Evolutionary conservation across 164 flowering plant species (phyloP), one percentile per base, ranked within the genome.

Genomic region (Pachysandra terminalis): DNA sequence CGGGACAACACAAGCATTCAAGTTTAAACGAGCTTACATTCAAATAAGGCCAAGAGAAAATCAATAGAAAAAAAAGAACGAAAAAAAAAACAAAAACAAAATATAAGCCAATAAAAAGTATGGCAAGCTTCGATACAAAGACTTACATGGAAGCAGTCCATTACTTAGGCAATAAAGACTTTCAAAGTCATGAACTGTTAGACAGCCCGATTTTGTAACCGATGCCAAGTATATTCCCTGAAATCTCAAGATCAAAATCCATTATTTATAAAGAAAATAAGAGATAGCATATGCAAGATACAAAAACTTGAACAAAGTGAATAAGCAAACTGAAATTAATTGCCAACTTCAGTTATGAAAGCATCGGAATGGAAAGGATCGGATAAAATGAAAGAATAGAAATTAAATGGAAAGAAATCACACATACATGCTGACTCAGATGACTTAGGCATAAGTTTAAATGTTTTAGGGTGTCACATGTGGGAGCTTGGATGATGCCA

Each of bases 141-240:
- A 78, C 89, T 82, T 77, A 87, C 95, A 41, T 67, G 79, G 52
- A 16, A 67, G 68, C 14, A 32, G 32, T 56, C 69, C 72, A 63
- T 70, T 77, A 75, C 82, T 80, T 67, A 76, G 78, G 77, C 85
- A 81, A 74, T 81, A 89, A 49, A 94, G 81, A 48, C 76, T 67
- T 69, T 94, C 98, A 74, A 83, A 94, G 76, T 94, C 93, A 76
- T 94, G 92, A 63, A 94, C 90, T 26, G 87, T 86, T 73, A 94
- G 80, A 81, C 97, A 94, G 28, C 98, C 97, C 9, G 85, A 68
- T 76, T 84, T 86, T 64, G 97, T 90, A 25, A 84, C 95, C 24
- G 98, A 88, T 52, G 85, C 98, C 78, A 94, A 71, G 76, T 87
- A 94, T 64, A 86, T 80, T 52, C 98, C 98, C 98, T 93, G 81